A percentile compares a stretch with the other conserved stretches of the same genome.
These are phyloP conservation scores for Chaetomium cochliodes DNA, from an alignment of 495 filamentous ascomycete species.

Conservation along the genomic window DNA sequence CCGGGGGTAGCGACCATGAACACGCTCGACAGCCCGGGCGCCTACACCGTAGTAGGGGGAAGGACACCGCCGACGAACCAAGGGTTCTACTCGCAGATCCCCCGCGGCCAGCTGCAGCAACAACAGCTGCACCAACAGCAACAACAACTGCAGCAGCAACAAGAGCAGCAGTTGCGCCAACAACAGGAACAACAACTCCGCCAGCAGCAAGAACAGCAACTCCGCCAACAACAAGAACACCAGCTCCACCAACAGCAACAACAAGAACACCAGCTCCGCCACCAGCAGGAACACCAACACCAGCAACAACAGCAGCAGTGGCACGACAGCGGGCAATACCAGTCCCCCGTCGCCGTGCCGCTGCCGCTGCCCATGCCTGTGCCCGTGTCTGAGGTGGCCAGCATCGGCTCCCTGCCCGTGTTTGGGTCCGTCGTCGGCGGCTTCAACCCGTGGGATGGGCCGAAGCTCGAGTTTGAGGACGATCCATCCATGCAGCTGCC, in stretches of 20 bases:
- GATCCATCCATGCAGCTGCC: slow-evolving; percentile 49
- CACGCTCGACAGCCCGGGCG: slow-evolving; percentile 47
- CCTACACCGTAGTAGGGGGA: slow-evolving; percentile 48
- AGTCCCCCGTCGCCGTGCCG: slow-evolving; percentile 40
- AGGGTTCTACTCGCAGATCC: slow-evolving; percentile 48
- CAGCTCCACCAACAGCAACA: slow-evolving; percentile 20
- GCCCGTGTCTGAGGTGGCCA: slow-evolving; percentile 32
- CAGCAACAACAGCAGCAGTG: slow-evolving; percentile 39
- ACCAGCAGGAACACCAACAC: background rate
- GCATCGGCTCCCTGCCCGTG: slow-evolving; percentile 39
- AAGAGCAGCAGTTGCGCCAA: slow-evolving; percentile 25
- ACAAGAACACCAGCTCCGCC: slow-evolving; percentile 27
- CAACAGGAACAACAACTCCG: no score
- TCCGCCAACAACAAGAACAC: no score
- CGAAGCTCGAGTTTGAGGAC: slow-evolving; percentile 49
- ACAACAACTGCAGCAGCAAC: slow-evolving; percentile 30
- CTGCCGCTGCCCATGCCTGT: no score
- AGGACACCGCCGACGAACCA: slow-evolving; percentile 47
- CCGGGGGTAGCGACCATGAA: slow-evolving; percentile 55
- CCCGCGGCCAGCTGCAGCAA: slow-evolving; percentile 36
- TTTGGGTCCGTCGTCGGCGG: slow-evolving; percentile 31
- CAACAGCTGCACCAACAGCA: slow-evolving; percentile 27
- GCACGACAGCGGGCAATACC: slow-evolving; percentile 46
- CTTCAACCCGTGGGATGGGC: slow-evolving; percentile 38
- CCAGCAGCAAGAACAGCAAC: no score